Evolutionary conservation across 2,329 filamentous ascomycete genomes (phyloP).

Genomic region (Helminthosporium solani): DNA sequence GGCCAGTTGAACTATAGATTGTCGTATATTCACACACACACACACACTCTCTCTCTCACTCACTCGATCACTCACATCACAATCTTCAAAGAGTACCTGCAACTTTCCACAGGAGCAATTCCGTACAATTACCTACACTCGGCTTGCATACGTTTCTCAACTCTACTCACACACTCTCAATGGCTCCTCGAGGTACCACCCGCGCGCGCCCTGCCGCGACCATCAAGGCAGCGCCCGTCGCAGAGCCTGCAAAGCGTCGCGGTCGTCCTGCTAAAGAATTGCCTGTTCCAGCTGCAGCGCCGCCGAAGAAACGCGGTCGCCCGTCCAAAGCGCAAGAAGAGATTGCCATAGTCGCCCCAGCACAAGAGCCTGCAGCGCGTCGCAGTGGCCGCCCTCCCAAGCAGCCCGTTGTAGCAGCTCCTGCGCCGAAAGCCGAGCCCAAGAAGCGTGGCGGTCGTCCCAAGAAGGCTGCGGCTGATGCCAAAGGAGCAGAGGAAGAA

Average conservation of each 20-base stretch:
- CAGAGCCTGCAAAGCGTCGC: conserved; percentile 19
- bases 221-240: not conserved
- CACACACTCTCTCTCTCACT: too few relatives aligned
- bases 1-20: too few relatives aligned
- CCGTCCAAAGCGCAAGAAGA: conserved; percentile 13
- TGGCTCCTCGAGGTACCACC: too few relatives aligned
- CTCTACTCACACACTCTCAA: too few relatives aligned
- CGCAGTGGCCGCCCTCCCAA: conserved; percentile 10
- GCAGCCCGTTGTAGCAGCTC: conserved; percentile 1
- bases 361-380: conserved; percentile 13
- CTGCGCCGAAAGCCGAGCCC: conserved; percentile 3
- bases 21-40: too few relatives aligned
- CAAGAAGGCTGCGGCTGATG: conserved; percentile 5
- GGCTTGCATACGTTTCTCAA: too few relatives aligned
- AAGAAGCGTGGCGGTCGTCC: conserved; percentile 16
- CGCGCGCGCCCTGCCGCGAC: conserved; percentile 20
- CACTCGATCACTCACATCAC: too few relatives aligned
- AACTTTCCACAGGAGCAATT: too few relatives aligned
- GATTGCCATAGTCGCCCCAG: conserved; percentile 3
- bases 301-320: conserved; percentile 26
- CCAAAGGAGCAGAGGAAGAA: not conserved
- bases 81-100: too few relatives aligned
- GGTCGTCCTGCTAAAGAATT: conserved; percentile 17
- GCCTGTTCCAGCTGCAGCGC: not conserved
- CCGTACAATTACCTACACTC: too few relatives aligned